Percentiles rank a stretch among this genome's conserved stretches.
Conservation (phyloP, 148 eudicot genomes). For the Vaccinium macrocarpon region DNA sequence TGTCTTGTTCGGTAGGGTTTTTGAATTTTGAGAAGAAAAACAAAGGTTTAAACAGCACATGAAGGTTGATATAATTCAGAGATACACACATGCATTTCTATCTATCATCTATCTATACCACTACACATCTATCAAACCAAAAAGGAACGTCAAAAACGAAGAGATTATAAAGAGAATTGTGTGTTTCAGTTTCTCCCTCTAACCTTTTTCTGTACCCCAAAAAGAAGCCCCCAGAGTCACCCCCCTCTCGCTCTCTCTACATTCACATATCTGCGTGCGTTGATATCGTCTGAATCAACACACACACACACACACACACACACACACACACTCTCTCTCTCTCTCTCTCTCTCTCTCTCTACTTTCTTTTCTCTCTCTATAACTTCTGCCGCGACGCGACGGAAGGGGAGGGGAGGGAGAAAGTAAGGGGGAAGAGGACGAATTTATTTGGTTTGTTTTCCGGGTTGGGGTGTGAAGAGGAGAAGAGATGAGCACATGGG, state of each 20-base stretch:
- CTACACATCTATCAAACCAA: background rate
- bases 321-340: no score
- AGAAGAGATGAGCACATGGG: conserved; percentile 5
- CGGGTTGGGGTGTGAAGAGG: no score
- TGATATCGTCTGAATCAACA: background rate
- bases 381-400: conserved; percentile 10
- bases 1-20: no score
- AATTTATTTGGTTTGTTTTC: background rate
- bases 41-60: background rate
- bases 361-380: background rate
- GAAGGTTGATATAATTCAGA: background rate
- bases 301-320: background rate
- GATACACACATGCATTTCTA: background rate
- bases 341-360: background rate
- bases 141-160: conserved; percentile 5
- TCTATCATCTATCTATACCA: background rate
- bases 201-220: background rate
- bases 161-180: conserved; percentile 1
- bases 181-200: background rate
- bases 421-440: background rate
- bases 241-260: background rate
- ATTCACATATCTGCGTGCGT: background rate
- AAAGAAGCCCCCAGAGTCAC: no score
- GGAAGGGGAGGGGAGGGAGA: background rate
- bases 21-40: no score